Evolutionary conservation across 2,329 filamentous ascomycete genomes (phyloP), one percentile per base, ranked within the genome.

Genomic region (Fusarium setosum): DNA sequence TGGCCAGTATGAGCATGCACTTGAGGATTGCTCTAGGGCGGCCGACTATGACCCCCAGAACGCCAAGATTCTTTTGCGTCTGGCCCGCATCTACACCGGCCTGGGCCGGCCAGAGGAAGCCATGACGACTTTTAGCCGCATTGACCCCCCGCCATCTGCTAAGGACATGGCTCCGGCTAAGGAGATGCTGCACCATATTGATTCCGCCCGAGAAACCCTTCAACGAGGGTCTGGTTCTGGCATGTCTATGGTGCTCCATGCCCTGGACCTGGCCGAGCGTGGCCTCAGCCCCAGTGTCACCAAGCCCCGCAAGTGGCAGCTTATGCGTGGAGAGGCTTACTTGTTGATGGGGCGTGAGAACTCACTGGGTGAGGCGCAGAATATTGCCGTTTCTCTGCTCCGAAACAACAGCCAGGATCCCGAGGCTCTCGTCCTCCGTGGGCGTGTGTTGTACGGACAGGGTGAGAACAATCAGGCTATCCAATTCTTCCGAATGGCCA

Each of bases 401-500:
- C 89, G 96, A 52, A 85, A 87, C 74, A 98, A 98, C 82, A 93
- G 85, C 76, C 91, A 95, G 75, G 96, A 99, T 74, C 94, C 96
- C 2, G 96, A 99, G 80, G 96, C 95, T 2, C 83, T 99, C 65
- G 92, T 97, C 6, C 87, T 99, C 50, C 89, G 95, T 45, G 96
- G 95, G 21, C 89, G 94, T 65, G 91, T 93, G 15, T 85, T 97
- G 48, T 98, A 98, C 73, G 90, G 90, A 5, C 92, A 96, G 76
- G 96, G 96, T 26, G 96, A 99, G 70, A 97, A 97, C 73, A 92
- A 96, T 3, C 97, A 97, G 84, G 95, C 96, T 2, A 86, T 97
- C 40, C 92, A 95, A 75, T 92, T 96, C 77, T 96, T 98, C 82
- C 89, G 93, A 67, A 92, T 96, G 81, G 96, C 95, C 18, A 82